These are phyloP conservation scores for Starmera stellimalicola DNA, from an alignment of 1,139 yeast genomes.

Conservation along the genomic window DNA sequence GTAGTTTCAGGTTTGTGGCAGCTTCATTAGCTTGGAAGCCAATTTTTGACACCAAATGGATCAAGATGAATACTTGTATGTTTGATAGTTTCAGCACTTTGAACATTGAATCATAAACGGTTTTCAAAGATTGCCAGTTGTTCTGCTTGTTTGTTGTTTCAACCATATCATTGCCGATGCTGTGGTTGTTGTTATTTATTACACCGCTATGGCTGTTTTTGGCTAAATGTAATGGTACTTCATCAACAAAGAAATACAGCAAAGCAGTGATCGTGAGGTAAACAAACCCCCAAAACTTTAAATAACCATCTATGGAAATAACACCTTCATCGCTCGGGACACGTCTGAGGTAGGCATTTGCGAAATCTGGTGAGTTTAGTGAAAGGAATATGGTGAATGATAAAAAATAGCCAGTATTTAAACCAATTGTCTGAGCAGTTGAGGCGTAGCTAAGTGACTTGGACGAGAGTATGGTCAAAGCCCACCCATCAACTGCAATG, in stretches of 20 bases:
- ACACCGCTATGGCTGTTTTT: too few species aligned
- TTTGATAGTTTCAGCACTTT: slow-evolving; percentile 68
- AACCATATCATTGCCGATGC: slow-evolving; percentile 25
- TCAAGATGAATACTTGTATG: slow-evolving; percentile 62
- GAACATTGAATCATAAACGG: slow-evolving; percentile 70
- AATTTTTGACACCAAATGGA: slow-evolving; percentile 73
- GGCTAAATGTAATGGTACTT: slow-evolving; percentile 49
- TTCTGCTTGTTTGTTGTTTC: slow-evolving; percentile 5
- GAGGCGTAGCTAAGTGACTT: slow-evolving; percentile 87
- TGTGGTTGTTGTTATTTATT: slow-evolving; percentile 24
- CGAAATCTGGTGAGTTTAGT: slow-evolving; percentile 85
- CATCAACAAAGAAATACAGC: slow-evolving; percentile 50
- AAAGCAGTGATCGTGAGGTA: slow-evolving; percentile 61
- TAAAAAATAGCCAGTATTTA: slow-evolving; percentile 86
- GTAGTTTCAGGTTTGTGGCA: slow-evolving; percentile 81
- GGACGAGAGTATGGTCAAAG: slow-evolving; percentile 73
- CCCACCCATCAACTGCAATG: slow-evolving; percentile 99
- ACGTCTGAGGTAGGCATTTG: slow-evolving; percentile 68
- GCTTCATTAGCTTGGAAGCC: slow-evolving; percentile 97
- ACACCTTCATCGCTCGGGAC: slow-evolving; percentile 57
- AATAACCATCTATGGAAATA: slow-evolving; percentile 63
- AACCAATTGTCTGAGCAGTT: slow-evolving; percentile 94
- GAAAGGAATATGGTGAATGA: slow-evolving; percentile 89
- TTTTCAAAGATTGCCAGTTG: slow-evolving; percentile 19
- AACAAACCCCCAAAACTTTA: slow-evolving; percentile 68